Conservation (phyloP, 306 rosid species). For the Pachyrhizus erosus region DNA sequence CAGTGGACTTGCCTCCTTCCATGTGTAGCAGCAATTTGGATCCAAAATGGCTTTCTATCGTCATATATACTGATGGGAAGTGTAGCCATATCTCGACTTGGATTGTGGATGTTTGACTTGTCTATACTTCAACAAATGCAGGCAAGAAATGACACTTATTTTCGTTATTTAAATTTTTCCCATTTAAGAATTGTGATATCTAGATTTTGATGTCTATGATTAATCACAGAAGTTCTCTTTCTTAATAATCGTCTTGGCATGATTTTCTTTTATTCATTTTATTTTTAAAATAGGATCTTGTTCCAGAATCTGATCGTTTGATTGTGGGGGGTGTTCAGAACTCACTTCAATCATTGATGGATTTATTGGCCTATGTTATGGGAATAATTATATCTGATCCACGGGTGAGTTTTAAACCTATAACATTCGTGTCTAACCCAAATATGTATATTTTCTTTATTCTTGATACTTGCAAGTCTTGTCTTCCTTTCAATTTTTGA, state of each 20-base stretch:
- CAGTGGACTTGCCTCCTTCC: slow-evolving; percentile 81
- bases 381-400: slow-evolving; percentile 82
- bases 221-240: not conserved
- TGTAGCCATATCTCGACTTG: slow-evolving; percentile 88
- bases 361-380: slow-evolving; percentile 78
- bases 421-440: not conserved
- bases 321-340: slow-evolving; percentile 90
- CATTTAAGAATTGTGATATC: not conserved
- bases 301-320: slow-evolving; percentile 78
- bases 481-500: not conserved
- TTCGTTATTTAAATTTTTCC: not conserved
- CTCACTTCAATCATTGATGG: slow-evolving; percentile 84
- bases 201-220: not conserved
- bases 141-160: slow-evolving; percentile 46
- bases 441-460: not conserved
- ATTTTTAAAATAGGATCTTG: slow-evolving; percentile 61
- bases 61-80: slow-evolving; percentile 80
- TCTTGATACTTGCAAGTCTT: too few relatives aligned
- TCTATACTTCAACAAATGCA: slow-evolving; percentile 95
- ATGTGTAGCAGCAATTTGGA: slow-evolving; percentile 73
- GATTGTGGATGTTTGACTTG: slow-evolving; percentile 92
- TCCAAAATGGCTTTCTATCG: slow-evolving; percentile 51
- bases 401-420: slow-evolving; percentile 53
- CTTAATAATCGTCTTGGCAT: slow-evolving; percentile 19
- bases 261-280: not conserved